A percentile compares a stretch with the other conserved stretches of the same genome.
Conservation (phyloP, 208 protist genomes). For the Leishmania major region DNA sequence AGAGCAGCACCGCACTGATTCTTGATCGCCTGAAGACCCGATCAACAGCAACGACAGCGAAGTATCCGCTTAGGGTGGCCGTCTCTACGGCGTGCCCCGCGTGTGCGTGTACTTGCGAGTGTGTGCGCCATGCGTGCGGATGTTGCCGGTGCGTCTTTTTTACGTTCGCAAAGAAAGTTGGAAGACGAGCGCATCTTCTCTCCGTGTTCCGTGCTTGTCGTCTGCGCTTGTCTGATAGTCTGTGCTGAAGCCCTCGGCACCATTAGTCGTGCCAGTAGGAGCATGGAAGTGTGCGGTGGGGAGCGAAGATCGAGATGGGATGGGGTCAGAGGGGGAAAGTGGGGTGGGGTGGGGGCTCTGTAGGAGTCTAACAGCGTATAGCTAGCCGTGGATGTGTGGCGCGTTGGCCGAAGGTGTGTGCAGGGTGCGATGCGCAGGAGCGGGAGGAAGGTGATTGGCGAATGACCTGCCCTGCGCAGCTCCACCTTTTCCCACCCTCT, state of each 20-base stretch:
- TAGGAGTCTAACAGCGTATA: background rate
- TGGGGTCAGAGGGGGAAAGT: background rate
- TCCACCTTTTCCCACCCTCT: background rate
- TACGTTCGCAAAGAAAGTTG: background rate
- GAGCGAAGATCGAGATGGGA: background rate
- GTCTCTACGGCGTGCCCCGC: background rate
- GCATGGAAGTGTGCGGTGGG: background rate
- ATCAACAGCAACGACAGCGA: constrained; percentile 24
- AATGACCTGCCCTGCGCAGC: background rate
- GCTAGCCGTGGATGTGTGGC: background rate
- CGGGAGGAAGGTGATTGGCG: background rate
- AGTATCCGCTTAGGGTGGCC: constrained; percentile 5
- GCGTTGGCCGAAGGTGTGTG: background rate
- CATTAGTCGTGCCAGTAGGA: background rate
- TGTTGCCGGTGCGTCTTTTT: background rate
- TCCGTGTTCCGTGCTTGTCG: background rate
- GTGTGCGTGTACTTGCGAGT: background rate
- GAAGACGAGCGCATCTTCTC: background rate
- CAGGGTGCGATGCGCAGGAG: background rate
- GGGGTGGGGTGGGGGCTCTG: background rate
- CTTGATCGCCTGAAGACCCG: background rate
- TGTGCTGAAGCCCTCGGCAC: background rate
- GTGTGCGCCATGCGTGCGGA: background rate
- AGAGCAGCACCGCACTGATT: background rate
- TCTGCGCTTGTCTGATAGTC: background rate